A percentile compares a stretch with the other conserved stretches of the same genome.
These are phyloP conservation scores for Syncephalastrum contaminatum DNA, from an alignment of 371 early-diverging fungal species.

Conservation along the genomic window DNA sequence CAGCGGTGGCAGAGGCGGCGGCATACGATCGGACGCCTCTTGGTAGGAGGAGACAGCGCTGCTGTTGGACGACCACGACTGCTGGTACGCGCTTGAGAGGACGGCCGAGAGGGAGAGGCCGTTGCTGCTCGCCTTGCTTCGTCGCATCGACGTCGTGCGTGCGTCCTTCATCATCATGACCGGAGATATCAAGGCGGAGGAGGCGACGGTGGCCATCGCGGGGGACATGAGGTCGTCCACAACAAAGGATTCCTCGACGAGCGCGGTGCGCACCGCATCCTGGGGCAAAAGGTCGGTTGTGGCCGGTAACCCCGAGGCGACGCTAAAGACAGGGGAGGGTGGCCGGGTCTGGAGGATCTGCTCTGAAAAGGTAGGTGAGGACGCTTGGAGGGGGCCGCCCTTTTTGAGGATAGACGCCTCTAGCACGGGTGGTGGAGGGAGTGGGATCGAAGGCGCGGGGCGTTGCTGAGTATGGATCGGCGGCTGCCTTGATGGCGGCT, in stretches of 20 bases:
- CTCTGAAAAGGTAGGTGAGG: background rate
- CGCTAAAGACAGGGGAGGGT: constrained; percentile 12
- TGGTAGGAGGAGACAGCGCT: no score
- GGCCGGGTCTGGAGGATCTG: constrained; percentile 15
- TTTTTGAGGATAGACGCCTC: no score
- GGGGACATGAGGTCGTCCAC: constrained; percentile 15
- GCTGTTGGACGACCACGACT: no score
- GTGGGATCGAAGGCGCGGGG: no score
- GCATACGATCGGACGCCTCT: background rate
- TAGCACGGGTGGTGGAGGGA: no score
- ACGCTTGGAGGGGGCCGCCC: no score
- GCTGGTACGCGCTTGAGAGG: background rate
- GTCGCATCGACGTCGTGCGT: constrained; percentile 21
- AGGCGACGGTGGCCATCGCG: constrained; percentile 41
- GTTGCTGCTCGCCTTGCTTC: constrained; percentile 10
- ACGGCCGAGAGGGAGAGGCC: constrained; percentile 8
- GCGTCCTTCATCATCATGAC: no score
- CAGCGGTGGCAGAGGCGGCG: constrained; percentile 15
- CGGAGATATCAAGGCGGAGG: constrained; percentile 36
- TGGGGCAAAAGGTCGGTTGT: constrained; percentile 13
- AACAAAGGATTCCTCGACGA: constrained; percentile 21
- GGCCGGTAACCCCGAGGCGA: constrained; percentile 20
- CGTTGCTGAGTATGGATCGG: constrained; percentile 5
- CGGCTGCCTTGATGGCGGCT: constrained; percentile 6
- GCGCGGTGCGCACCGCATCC: constrained; percentile 10